Evolutionary conservation across 441 rosid species (phyloP), one percentile per base, ranked within the genome.

Genomic region (Raphanus hybrid): DNA sequence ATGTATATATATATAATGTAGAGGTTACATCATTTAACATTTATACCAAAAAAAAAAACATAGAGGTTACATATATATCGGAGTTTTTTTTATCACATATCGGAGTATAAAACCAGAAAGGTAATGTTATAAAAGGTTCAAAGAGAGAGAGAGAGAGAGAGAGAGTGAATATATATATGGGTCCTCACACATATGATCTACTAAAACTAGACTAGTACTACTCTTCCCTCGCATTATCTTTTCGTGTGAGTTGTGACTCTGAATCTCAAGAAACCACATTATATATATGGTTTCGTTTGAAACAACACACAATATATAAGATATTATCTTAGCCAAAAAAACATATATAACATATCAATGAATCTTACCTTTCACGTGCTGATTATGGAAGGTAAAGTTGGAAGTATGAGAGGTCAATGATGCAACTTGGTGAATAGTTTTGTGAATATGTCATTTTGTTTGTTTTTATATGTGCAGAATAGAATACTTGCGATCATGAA

Each of bases 141-240:
- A 61, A 41, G 37, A 63, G 67, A 43, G 63, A 23, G 54, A 64
- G 67, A 61, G 20, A 67, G 50, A 67, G 39, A 41, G 48, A 10
- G 48, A 70, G 64, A 37, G 27, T 6, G 20, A 50, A 50, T 50
- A 54, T 52, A 48, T 5, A 58, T 16, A 78, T 72, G 81, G 81
- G 81, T 73, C 81, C 81, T 67, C 74, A 61, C 65, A 72, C 74
- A 78, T 60, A 67, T 35, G 81, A 73, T 67, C 81, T 78, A 78
- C 81, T 48, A 62, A 72, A 73, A 78, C 81, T 78, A 78, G 77
- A 52, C 81, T 68, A 78, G 81, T 78, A 78, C 81, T 78, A 78
- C 64, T 78, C 67, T 77, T 78, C 81, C 77, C 81, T 67, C 73
- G 8, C 37, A 67, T 65, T 60, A 72, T 58, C 69, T 66, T 58